Base-by-base conservation (phyloP, 116 monocot species). In the Zostera marina region DNA sequence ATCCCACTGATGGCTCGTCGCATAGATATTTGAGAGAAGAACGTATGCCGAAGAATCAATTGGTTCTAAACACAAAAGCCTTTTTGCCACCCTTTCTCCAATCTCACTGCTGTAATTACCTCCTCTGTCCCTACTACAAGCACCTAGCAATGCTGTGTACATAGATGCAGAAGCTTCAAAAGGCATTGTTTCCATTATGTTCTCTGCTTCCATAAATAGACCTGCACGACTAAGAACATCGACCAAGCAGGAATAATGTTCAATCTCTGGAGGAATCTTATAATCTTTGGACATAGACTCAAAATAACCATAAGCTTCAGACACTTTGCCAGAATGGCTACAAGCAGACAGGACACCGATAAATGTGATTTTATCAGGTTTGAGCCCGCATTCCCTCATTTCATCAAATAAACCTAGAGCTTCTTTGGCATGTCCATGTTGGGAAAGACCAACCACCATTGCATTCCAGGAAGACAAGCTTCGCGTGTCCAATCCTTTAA, bases 171-270 rank as follows among this genome's bases (percentile, higher is more conserved):
- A 73, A 47, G 77, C 71, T 62, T 68, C 42, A 26, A 75, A 80
- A 21, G 83, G 83, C 88, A 88, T 88, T 1, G 47, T 66, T n/a
- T 76, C 72, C 0, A 88, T 77, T 25, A 88, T 63, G 9, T 72
- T 64, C 58, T 77, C 75, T 55, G 83, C 83, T 42, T 88, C 77
- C 5, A 15, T 22, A 38, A 88, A 68, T 46, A 52, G 73, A 12
- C 83, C 88, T 1, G 71, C 70, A 20, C 83, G 72, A 3, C 88
- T 75, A 22, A 88, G 66, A 4, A 65, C 73, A 67, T 88, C 88
- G 45, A 83, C 73, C n/a, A 88, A 48, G 66, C 88, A 83, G 43
- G 83, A 75, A 56, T 80, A 88, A 52, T 88, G 88, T 63, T 88
- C 83, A 48, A 65, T 39, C 32, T 78, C 80, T 17, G 80, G 83